Evolutionary conservation across 176 grass and related monocot species (phyloP), one percentile per base, ranked within the genome.

Genomic region (Carex littledalei): DNA sequence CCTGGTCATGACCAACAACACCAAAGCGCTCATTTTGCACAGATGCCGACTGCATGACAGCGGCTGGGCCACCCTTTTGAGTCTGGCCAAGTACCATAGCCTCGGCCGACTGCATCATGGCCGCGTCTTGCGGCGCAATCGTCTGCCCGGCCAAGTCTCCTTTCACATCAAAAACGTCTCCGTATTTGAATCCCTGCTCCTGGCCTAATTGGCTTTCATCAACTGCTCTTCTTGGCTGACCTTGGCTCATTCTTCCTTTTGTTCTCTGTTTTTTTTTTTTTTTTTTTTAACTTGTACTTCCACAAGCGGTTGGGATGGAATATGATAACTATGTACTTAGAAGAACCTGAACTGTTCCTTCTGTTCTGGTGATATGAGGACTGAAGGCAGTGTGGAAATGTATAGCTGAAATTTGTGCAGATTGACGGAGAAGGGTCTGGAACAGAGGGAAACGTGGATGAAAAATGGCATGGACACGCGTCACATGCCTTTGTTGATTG

Each of bases 51-150:
- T 91, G 87, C 94, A 97, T 94, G 12, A 84, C 15, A 6, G 92
- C 79, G 0, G 94, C 92, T 2, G 92, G 85, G 0, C 92, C 88
- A 58, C 92, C 92, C 78, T 71, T 88, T 13, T 67, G 55, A 0
- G 87, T 87, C 53, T 88, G 84, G 10, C 92, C 94, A 1, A 97
- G 68, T 35, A 84, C 87, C 5, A 68, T 11, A 81, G 11, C 88
- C 89, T 94, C 87, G 0, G 87, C 92, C 0, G 92, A 87, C 80
- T 91, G 87, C 94, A 92, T 94, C 92, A 90, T 91, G 6, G 87
- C 89, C 35, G 92, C 90, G 70, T 97, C 94, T 85, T 83, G 57
- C 47, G 90, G 92, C 3, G 86, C 89, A 9, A 97, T 82, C 14
- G 86, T 31, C 84, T 92, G 57, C 16, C 20, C 55, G 0, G 86